Percentiles rank a stretch among this genome's conserved stretches.
Conservation (phyloP, 2,329 filamentous ascomycete species). For the Fusarium mexicanum region DNA sequence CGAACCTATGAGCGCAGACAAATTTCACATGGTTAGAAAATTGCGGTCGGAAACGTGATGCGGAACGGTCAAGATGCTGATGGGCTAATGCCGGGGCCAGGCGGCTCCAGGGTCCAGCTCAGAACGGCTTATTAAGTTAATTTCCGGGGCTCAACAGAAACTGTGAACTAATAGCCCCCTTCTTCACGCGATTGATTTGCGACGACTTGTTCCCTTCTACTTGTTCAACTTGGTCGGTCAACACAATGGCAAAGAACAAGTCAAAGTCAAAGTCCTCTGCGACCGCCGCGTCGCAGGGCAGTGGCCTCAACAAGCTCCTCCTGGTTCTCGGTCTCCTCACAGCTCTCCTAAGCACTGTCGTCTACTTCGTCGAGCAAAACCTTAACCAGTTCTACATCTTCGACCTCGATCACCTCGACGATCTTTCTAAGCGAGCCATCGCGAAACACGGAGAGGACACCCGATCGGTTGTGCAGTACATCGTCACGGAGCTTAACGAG, state of each 20-base stretch:
- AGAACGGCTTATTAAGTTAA: constrained; percentile 23
- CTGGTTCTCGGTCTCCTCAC: constrained; percentile 63
- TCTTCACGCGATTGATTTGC: not conserved
- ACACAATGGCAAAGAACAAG: constrained; percentile 30
- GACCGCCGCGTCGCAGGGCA: constrained; percentile 32
- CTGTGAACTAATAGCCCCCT: not conserved
- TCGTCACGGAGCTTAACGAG: constrained; percentile 71
- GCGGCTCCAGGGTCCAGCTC: constrained; percentile 23
- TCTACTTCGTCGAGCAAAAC: constrained; percentile 67
- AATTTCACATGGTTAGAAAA: constrained; percentile 12
- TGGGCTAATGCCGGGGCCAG: constrained; percentile 37
- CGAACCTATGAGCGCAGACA: constrained; percentile 14
- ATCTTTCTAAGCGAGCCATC: constrained; percentile 73
- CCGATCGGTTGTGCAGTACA: constrained; percentile 71
- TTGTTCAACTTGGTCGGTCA: constrained; percentile 4
- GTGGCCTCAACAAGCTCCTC: constrained; percentile 52
- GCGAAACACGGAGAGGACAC: constrained; percentile 80
- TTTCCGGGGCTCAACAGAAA: constrained; percentile 33
- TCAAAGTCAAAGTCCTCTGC: constrained; percentile 34
- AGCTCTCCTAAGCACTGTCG: constrained; percentile 62
- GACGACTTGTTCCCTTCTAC: not conserved
- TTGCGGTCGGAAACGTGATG: constrained; percentile 17
- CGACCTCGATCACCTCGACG: constrained; percentile 72
- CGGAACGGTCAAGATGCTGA: constrained; percentile 15
- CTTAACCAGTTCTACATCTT: constrained; percentile 80